phyloP scores from a whole-genome alignment of 2,329 filamentous ascomycete species.

The Fulvia fulva region DNA sequence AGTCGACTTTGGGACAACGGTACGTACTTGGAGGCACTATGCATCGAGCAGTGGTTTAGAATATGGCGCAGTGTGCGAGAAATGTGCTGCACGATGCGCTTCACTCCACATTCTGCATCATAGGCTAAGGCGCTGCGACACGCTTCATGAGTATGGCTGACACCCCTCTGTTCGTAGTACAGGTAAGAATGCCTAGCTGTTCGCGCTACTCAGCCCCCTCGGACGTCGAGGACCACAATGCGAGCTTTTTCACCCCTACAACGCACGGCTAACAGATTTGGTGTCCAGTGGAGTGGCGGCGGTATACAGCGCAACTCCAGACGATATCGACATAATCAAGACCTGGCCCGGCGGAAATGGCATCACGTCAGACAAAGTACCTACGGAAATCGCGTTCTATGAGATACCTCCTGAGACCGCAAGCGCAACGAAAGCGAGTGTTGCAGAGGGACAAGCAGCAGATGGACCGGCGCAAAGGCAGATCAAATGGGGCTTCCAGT shows the following conservation, averaged over 20 bases:
- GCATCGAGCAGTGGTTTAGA: too few species aligned
- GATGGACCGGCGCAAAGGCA: constrained; percentile 31
- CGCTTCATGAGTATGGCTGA: too few species aligned
- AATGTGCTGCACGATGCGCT: too few species aligned
- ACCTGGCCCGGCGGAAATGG: constrained; percentile 78
- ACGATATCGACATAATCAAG: constrained; percentile 80
- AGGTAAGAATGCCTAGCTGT: background rate
- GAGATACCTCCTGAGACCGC: constrained; percentile 43
- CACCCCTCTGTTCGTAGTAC: too few species aligned
- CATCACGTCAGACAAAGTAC: constrained; percentile 84
- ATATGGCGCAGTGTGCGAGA: too few species aligned
- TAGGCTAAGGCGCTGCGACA: too few species aligned
- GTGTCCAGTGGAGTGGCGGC: constrained; percentile 56
- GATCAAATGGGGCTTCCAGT: constrained; percentile 76
- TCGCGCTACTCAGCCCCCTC: background rate
- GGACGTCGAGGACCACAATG: background rate
- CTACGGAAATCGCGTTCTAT: constrained; percentile 65
- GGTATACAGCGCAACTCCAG: constrained; percentile 53
- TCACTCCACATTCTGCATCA: too few species aligned
- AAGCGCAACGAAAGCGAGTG: background rate
- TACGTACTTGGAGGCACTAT: too few species aligned
- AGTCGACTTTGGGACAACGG: constrained; percentile 83
- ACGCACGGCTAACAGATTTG: background rate
- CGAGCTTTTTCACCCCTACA: background rate
- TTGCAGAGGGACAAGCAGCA: constrained; percentile 1